These are phyloP conservation scores for Candida maltosa DNA, from an alignment of 805 yeast genomes.

Conservation along the genomic window DNA sequence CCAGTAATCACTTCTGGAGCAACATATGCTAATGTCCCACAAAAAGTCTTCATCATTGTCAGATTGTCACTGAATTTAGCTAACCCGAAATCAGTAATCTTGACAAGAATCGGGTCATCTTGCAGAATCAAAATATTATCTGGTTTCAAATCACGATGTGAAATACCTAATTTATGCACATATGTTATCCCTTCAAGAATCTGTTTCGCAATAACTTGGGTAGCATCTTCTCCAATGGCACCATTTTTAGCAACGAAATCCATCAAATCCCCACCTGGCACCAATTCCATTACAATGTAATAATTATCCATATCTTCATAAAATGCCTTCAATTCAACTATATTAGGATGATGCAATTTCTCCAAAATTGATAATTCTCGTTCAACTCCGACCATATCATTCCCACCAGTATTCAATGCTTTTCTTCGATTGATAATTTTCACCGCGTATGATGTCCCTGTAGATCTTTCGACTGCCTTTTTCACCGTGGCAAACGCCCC, in stretches of 20 bases:
- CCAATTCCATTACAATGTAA: constrained; percentile 92
- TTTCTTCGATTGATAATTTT: constrained; percentile 84
- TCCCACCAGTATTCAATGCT: constrained; percentile 67
- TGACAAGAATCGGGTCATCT: constrained; percentile 88
- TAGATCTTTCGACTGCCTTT: constrained; percentile 79
- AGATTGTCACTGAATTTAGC: constrained; percentile 87
- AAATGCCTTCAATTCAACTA: constrained; percentile 78
- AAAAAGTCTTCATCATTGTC: constrained; percentile 89
- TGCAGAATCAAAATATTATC: constrained; percentile 89
- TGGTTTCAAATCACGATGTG: constrained; percentile 96
- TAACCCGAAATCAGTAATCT: constrained; percentile 93
- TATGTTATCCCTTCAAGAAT: constrained; percentile 79
- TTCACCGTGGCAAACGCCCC: constrained; percentile 98
- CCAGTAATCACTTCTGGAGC: constrained; percentile 89
- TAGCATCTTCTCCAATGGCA: constrained; percentile 85
- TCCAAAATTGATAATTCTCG: constrained; percentile 82
- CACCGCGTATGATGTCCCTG: constrained; percentile 87
- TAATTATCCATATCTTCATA: constrained; percentile 80
- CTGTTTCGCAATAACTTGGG: constrained; percentile 82
- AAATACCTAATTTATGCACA: constrained; percentile 85
- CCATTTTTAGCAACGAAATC: constrained; percentile 94
- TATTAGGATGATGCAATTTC: constrained; percentile 77
- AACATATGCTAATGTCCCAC: constrained; percentile 95
- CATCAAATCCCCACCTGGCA: constrained; percentile 96
- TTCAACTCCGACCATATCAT: constrained; percentile 71